Base-by-base conservation (phyloP, 2,329 filamentous ascomycete genomes). In the Xylaria sp. region DNA sequence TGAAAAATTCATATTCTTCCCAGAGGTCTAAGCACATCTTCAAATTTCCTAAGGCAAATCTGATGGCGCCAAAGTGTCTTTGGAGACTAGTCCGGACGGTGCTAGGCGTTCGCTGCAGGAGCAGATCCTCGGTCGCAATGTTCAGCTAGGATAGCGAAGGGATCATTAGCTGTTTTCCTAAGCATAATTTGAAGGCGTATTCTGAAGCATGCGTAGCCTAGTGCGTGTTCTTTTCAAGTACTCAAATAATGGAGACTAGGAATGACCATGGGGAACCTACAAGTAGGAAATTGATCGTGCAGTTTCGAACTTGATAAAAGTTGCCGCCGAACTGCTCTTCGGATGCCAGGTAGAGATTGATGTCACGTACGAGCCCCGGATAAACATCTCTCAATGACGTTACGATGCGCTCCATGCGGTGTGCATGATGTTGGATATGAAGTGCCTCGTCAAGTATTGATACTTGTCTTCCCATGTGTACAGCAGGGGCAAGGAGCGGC, bases 251-350 rank as follows among this genome's bases (percentile, higher is more conserved):
- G 20, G 20, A 10, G 44, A 46, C 23, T 23, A 23, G 3, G 10
- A 15, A 48, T 13, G 46, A 6, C 4, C 46, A 26, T 13, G 20
- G 20, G 46, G 11, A 26, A 48, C 46, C 20, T 48, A 48, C 46
- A 11, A 6, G 1, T 26, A 6, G 0, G 4, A 48, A 26, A 13
- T 1, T 13, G 2, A 0, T 4, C 26, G 15, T 15, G 10, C 4
- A 3, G 11, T 3, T 7, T 26, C 10, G 46, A 48, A 4, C 10
- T 6, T 0, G 5, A 10, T 1, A 1, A 23, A 48, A 11, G 0
- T 6, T 48, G 10, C 4, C 6, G 4, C 11, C 2, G 20, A 48
- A 11, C 46, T 2, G 2, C 23, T 26, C 2, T 20, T 48, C 46
- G 20, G 20, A 26, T 48, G 4, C 10, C 20, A 48, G 11, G 20